Evolutionary conservation across 495 filamentous ascomycete species (phyloP), one percentile per base, ranked within the genome.

Genomic region (Aspergillus panamensis): DNA sequence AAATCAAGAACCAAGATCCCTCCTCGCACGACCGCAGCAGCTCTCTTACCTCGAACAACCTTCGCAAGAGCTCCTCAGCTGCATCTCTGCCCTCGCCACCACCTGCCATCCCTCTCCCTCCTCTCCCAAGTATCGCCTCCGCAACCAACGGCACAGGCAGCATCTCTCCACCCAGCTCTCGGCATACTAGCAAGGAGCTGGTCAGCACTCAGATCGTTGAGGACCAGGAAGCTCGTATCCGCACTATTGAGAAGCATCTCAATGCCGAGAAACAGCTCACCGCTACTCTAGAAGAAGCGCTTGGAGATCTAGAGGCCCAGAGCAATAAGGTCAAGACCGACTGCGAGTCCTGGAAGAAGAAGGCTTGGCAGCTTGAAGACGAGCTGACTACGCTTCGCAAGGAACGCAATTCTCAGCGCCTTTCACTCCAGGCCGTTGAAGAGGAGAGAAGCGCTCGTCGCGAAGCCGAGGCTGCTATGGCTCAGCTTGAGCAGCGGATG

Each of bases 261-360:
- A 88, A 87, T 59, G 92, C 95, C 25, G 94, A 98, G 78, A 96
- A 96, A 70, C 93, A 97, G 67, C 85, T 98, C 25, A 97, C 93
- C 6, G 84, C 88, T 17, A 96, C 92, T 31, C 80, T 98, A 32
- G 94, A 98, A 68, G 93, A 97, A 74, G 95, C 94, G 21, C 81
- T 98, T 40, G 91, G 90, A 7, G 95, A 97, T 65, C 86, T 97
- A 16, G 94, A 98, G 72, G 77, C 82, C 48, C 89, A 93, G 62
- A 88, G 85, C 67, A 92, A 88, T 72, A 90, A 90, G 75, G 82
- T 88, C 73, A 95, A 92, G 78, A 68, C 73, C 14, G 94, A 98
- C 67, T 84, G 87, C 69, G 92, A 97, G n/a, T 82, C 77, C 37
- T 96, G 92, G 87, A 90, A 88, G 71, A 89, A 87, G 74, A 90